Base-by-base conservation (phyloP, 2,329 filamentous ascomycete genomes). In the Aspergillus ochraceoroseus region DNA sequence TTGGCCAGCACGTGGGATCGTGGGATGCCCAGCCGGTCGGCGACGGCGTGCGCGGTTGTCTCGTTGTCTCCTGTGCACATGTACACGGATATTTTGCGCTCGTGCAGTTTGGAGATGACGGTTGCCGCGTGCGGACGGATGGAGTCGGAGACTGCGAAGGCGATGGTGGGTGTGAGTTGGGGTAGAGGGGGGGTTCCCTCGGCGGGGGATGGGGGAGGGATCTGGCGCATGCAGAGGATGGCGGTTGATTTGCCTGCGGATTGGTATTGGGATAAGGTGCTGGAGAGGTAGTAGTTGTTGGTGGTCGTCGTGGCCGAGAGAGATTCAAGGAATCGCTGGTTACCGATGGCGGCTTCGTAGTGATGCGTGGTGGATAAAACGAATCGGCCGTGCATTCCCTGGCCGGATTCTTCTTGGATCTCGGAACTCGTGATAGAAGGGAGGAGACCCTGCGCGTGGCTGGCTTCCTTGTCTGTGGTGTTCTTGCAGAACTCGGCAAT, bases 51-150 rank as follows among this genome's bases (percentile, higher is more conserved):
- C 2, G 89, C 89, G 0, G 89, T 95, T n/a, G 72, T 80, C n/a
- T 72, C 69, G 57, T 95, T 95, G 68, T 95, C 89, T 19, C 89
- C 89, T 0, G 87, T 94, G 25, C 95, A 80, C 87, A 95, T 94
- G 80, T 83, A 95, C 3, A 94, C 84, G 20, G 81, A 77, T 32
- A 85, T 81, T 13, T 83, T 80, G 11, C 76, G 76, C 3, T 73
- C 64, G 29, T 77, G 75, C 0, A 95, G 76, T 1, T 80, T 72
- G 5, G 67, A 63, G 43, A 94, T 75, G 12, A 90, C 79, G 5
- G 68, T 57, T 1, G 68, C 64, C 0, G 87, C 81, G 63, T 94
- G 86, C 0, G 79, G 75, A 2, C 89, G 83, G 48, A 95, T 77
- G 1, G 86, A 80, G 52, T 95, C 89, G 0, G 88, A 82, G 33